Conservation (phyloP, 768 basidiomycete genomes). For the Phallus indusiatus region DNA sequence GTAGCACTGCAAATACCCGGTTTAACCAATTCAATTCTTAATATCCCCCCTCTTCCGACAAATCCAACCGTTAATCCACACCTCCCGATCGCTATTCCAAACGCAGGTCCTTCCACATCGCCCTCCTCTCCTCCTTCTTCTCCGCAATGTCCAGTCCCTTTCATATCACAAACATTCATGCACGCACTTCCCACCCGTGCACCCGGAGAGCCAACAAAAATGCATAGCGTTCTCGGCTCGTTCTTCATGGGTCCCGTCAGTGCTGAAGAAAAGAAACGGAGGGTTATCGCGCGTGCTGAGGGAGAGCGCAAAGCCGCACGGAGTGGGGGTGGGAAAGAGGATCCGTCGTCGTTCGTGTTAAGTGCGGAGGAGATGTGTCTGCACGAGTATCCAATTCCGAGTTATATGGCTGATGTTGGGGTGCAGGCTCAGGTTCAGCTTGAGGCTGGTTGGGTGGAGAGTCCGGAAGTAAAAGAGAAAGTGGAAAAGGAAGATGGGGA, state of each 20-base stretch:
- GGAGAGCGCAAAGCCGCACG: conserved; percentile 41
- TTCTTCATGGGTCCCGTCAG: conserved; percentile 80
- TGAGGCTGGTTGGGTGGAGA: not conserved
- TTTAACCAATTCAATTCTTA: conserved; percentile 62
- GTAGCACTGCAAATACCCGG: conserved; percentile 83
- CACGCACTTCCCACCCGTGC: conserved; percentile 91
- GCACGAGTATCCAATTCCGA: conserved; percentile 55
- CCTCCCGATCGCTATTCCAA: not conserved
- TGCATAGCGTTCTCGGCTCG: conserved; percentile 77
- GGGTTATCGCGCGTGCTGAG: conserved; percentile 29
- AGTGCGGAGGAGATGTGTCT: conserved; percentile 84
- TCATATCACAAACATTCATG: conserved; percentile 64
- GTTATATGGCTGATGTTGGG: not conserved
- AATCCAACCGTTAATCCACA: not conserved
- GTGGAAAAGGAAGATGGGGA: too few species aligned
- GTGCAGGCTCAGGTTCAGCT: not conserved
- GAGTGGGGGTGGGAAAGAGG: conserved; percentile 37
- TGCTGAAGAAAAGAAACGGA: conserved; percentile 66
- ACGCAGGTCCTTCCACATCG: not conserved
- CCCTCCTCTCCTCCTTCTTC: not conserved
- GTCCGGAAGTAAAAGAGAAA: not conserved
- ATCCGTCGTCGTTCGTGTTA: conserved; percentile 64
- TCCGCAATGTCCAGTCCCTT: not conserved
- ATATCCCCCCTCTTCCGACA: conserved; percentile 36
- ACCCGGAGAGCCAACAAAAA: conserved; percentile 75